These are phyloP conservation scores for Hydrangea macrophylla DNA, from an alignment of 148 eudicot species.

Conservation along the genomic window DNA sequence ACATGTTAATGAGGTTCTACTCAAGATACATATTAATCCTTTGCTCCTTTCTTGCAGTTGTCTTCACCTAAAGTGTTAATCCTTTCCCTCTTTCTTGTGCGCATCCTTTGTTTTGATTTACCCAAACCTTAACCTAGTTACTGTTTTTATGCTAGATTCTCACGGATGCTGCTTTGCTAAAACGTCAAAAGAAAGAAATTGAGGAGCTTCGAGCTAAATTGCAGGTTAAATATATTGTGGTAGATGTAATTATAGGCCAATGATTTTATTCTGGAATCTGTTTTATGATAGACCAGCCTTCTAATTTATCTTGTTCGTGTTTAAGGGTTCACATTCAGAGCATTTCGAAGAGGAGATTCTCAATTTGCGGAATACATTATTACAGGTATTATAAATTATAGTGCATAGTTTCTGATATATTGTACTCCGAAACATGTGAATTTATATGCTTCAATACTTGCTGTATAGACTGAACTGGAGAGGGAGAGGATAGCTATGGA, in stretches of 20 bases:
- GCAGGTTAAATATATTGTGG: constrained; percentile 44
- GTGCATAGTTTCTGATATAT: constrained; percentile 5
- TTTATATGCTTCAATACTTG: constrained; percentile 5
- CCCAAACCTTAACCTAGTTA: neutral
- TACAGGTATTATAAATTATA: constrained; percentile 52
- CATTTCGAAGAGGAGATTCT: constrained; percentile 90
- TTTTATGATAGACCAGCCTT: neutral
- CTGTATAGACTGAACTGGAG: constrained; percentile 77
- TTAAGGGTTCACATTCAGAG: constrained; percentile 81
- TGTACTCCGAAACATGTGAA: neutral
- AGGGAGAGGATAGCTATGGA: constrained; percentile 94
- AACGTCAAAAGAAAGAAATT: constrained; percentile 96
- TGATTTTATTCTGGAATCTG: constrained; percentile 4
- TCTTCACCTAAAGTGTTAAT: neutral
- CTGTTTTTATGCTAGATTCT: constrained; percentile 50
- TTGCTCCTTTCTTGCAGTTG: constrained; percentile 2
- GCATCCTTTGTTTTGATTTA: neutral
- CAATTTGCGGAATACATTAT: constrained; percentile 76
- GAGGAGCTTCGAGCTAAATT: constrained; percentile 91
- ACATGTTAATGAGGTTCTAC: constrained; percentile 82
- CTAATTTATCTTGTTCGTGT: constrained; percentile 5
- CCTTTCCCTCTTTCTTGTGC: neutral
- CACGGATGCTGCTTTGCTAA: constrained; percentile 97
- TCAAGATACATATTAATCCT: neutral
- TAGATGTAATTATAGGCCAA: neutral